These are phyloP conservation scores for Aphanomyces invadans DNA, from an alignment of 352 stramenopile genomes.

Conservation along the genomic window DNA sequence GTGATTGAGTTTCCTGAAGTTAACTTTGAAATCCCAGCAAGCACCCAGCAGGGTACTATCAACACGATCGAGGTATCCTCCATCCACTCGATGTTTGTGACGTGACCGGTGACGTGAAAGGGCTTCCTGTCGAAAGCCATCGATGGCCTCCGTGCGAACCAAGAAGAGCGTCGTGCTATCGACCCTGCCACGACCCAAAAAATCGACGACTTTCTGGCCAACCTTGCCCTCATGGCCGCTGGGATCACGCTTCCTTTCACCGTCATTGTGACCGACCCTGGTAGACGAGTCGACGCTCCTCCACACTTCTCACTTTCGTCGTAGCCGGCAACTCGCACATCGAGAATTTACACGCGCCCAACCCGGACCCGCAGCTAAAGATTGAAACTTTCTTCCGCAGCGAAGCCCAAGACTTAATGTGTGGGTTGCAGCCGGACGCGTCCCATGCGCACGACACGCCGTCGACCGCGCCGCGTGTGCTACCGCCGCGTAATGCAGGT, in stretches of 20 bases:
- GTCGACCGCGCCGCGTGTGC: slow-evolving; percentile 36
- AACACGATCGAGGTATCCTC: slow-evolving; percentile 72
- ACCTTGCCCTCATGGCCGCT: slow-evolving; percentile 52
- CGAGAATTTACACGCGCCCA: slow-evolving; percentile 81
- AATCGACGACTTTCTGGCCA: slow-evolving; percentile 76
- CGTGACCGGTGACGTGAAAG: background rate
- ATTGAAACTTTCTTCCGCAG: slow-evolving; percentile 68
- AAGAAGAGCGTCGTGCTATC: slow-evolving; percentile 75
- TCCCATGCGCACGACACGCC: slow-evolving; percentile 35
- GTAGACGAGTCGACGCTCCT: background rate
- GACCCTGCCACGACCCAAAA: slow-evolving; percentile 64
- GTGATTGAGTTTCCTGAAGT: slow-evolving; percentile 63
- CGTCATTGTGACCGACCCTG: slow-evolving; percentile 80
- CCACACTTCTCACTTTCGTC: background rate
- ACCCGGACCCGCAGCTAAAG: slow-evolving; percentile 60
- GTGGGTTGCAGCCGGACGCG: slow-evolving; percentile 66
- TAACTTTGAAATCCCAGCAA: slow-evolving; percentile 87
- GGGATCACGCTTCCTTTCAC: slow-evolving; percentile 72
- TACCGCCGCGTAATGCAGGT: slow-evolving; percentile 60
- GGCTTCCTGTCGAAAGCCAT: slow-evolving; percentile 39
- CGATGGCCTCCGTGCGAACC: slow-evolving; percentile 58
- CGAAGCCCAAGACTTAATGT: slow-evolving; percentile 60
- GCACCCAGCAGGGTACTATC: slow-evolving; percentile 78
- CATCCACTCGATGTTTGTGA: background rate
- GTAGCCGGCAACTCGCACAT: slow-evolving; percentile 84